phyloP scores from a whole-genome alignment of 768 basidiomycete genomes.

The Rubroboletus satanas region DNA sequence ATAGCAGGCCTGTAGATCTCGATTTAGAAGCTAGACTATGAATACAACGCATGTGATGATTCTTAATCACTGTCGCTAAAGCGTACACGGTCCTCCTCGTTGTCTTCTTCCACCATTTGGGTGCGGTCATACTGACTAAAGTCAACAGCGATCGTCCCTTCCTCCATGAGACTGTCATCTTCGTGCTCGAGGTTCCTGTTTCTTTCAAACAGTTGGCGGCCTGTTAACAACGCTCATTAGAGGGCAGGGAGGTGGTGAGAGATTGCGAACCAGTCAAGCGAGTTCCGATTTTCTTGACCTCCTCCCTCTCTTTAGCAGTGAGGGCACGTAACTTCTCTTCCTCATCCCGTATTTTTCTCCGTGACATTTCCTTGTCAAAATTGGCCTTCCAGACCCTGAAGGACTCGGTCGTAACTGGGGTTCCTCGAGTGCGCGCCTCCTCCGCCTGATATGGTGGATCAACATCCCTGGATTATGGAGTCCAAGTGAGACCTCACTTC shows the following conservation, averaged over 20 bases:
- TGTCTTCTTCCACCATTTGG: slow-evolving; percentile 42
- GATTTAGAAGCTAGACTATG: slow-evolving; percentile 12
- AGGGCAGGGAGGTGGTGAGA: background rate
- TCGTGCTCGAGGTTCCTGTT: slow-evolving; percentile 65
- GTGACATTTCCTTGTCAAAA: slow-evolving; percentile 68
- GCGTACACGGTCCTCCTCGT: slow-evolving; percentile 59
- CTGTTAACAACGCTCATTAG: slow-evolving; percentile 39
- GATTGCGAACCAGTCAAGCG: slow-evolving; percentile 62
- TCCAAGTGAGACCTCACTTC: slow-evolving; percentile 50
- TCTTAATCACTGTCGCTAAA: slow-evolving; percentile 86
- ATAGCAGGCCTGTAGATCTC: slow-evolving; percentile 54
- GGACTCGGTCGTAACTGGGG: slow-evolving; percentile 79
- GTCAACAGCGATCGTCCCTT: slow-evolving; percentile 84
- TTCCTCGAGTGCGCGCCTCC: slow-evolving; percentile 83
- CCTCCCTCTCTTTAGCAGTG: slow-evolving; percentile 81
- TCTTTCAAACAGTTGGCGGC: slow-evolving; percentile 89
- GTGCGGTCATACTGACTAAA: slow-evolving; percentile 82
- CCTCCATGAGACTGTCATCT: slow-evolving; percentile 80
- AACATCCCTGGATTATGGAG: background rate
- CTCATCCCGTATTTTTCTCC: slow-evolving; percentile 63
- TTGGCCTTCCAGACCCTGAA: slow-evolving; percentile 79
- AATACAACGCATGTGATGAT: slow-evolving; percentile 2
- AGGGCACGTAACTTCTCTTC: slow-evolving; percentile 71
- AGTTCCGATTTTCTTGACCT: slow-evolving; percentile 59
- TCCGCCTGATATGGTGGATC: slow-evolving; percentile 56